These are phyloP conservation scores for Fraxinus anomala DNA, from an alignment of 257 asterid species.

Conservation along the genomic window DNA sequence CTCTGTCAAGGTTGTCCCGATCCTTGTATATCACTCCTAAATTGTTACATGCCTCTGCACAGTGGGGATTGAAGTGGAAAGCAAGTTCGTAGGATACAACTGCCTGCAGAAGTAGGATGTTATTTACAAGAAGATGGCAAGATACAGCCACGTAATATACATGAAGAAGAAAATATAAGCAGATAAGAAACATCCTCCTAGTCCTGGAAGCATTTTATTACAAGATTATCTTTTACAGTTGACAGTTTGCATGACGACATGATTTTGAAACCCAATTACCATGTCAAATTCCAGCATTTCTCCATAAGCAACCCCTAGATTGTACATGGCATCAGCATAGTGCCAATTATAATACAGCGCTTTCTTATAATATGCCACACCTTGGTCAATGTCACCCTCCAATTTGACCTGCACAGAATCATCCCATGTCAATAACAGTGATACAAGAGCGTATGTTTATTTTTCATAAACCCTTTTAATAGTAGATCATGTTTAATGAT, in stretches of 20 bases:
- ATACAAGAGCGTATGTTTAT: neutral
- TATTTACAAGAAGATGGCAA: conserved; percentile 8
- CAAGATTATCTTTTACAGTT: conserved; percentile 19
- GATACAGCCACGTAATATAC: neutral
- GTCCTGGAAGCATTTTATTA: conserved; percentile 5
- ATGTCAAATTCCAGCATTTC: conserved; percentile 99
- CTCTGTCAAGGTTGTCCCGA: conserved; percentile 97
- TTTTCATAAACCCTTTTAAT: conserved; percentile 22
- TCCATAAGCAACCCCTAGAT: conserved; percentile 99
- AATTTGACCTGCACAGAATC: conserved; percentile 73
- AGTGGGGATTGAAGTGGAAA: conserved; percentile 97
- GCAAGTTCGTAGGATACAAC: conserved; percentile 98
- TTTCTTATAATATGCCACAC: conserved; percentile 85
- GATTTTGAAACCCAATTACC: conserved; percentile 52
- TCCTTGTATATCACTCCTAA: conserved; percentile 98
- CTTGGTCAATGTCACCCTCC: conserved; percentile 97
- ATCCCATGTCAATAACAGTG: conserved; percentile 24
- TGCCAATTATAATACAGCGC: conserved; percentile 97
- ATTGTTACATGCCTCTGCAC: conserved; percentile 99
- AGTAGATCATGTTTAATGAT: conserved; percentile 6
- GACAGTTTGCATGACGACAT: conserved; percentile 18
- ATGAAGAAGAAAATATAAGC: conserved; percentile 12
- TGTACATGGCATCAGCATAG: conserved; percentile 99
- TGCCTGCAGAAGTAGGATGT: conserved; percentile 52
- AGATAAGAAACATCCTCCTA: conserved; percentile 5